phyloP scores from a whole-genome alignment of 2,329 filamentous ascomycete species.

The Xylaria arbuscula region DNA sequence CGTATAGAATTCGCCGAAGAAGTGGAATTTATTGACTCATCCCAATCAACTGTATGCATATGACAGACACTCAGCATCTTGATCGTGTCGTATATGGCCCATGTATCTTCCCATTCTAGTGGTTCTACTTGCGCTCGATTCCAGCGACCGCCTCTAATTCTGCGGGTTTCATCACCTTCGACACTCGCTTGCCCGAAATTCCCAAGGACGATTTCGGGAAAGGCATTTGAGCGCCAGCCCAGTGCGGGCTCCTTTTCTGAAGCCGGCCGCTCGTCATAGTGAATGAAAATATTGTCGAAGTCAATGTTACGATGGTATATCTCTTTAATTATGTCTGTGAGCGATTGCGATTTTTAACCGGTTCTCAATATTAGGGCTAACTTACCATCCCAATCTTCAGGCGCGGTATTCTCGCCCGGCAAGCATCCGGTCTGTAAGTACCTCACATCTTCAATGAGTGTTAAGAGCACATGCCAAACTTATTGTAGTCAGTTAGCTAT shows the following conservation, averaged over 20 bases:
- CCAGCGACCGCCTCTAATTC: background rate
- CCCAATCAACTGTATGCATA: background rate
- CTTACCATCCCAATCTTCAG: conserved; percentile 19
- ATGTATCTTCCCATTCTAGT: conserved; percentile 19
- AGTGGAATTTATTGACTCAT: background rate
- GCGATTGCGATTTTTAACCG: background rate
- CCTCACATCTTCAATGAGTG: conserved; percentile 30
- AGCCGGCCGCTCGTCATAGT: conserved; percentile 11
- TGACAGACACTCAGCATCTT: conserved; percentile 3
- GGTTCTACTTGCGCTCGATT: background rate
- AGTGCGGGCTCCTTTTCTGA: background rate
- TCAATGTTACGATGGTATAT: conserved; percentile 18
- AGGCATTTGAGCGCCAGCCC: conserved; percentile 23
- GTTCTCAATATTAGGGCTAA: background rate
- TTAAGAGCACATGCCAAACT: conserved; percentile 33
- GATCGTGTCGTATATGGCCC: background rate
- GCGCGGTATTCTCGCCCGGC: conserved; percentile 10
- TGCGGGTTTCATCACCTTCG: background rate
- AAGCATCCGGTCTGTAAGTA: conserved; percentile 14
- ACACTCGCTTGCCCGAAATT: conserved; percentile 6
- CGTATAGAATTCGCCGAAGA: background rate
- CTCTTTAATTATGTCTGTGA: conserved; percentile 9
- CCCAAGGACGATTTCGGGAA: conserved; percentile 25
- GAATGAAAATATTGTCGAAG: conserved; percentile 17
- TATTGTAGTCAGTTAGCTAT: background rate